Percentiles rank a stretch among this genome's conserved stretches.
These are phyloP conservation scores for Scenedesmus sp. DNA, from an alignment of 163 green algal species.

Conservation along the genomic window DNA sequence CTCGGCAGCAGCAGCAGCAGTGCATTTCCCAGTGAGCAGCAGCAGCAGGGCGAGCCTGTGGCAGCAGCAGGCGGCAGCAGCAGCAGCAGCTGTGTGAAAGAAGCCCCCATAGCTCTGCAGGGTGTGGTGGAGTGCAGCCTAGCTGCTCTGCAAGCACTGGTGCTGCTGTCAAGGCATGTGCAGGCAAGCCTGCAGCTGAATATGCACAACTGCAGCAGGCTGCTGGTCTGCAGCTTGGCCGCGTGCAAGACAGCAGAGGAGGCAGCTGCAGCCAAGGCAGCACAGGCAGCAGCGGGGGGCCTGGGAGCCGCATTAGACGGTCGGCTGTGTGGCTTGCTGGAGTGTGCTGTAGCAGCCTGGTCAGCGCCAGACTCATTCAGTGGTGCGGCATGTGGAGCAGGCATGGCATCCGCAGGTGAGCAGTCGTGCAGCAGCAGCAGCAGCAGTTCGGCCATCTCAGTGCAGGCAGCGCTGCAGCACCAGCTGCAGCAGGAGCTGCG, in stretches of 20 bases:
- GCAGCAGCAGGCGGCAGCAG: neutral
- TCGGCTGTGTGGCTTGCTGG: neutral
- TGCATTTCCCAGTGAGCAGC: neutral
- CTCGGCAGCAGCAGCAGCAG: neutral
- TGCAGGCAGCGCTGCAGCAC: neutral
- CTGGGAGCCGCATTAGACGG: neutral
- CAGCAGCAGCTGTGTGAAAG: neutral
- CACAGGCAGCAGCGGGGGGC: neutral
- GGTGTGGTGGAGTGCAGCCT: neutral
- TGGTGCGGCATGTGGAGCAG: neutral
- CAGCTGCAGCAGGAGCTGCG: conserved; percentile 34
- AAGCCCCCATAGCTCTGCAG: neutral
- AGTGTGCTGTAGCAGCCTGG: neutral
- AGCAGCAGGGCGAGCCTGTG: neutral
- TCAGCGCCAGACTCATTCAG: neutral
- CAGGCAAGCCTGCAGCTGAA: neutral
- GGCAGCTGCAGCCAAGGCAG: neutral
- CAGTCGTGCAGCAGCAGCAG: conserved; percentile 14
- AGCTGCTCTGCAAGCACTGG: conserved; percentile 37
- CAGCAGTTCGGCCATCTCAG: neutral
- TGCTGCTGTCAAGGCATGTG: neutral
- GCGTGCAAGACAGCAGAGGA: neutral
- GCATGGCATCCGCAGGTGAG: neutral
- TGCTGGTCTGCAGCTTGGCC: neutral
- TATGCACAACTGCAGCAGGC: neutral